Conservation (phyloP, 768 basidiomycete species). For the Boletus barrowsii region DNA sequence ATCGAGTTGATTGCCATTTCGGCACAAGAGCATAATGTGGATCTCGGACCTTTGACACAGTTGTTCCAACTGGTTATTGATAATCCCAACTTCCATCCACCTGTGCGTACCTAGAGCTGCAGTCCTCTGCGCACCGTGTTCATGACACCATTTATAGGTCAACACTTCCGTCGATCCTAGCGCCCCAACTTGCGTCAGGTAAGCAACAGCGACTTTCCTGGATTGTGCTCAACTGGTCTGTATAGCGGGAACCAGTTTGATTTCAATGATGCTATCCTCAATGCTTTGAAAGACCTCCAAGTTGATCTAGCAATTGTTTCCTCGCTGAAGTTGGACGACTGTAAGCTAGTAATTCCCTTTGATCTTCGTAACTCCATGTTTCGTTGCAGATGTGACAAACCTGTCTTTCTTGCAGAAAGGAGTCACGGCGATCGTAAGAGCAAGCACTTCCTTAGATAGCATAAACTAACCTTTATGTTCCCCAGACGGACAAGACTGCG, state of each 20-base stretch:
- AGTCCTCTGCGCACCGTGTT: background rate
- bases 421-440: conserved; percentile 52
- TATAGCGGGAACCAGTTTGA: conserved; percentile 65
- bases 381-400: conserved; percentile 46
- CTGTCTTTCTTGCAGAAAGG: conserved; percentile 55
- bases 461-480: conserved; percentile 1
- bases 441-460: background rate
- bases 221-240: conserved; percentile 6
- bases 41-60: conserved; percentile 56
- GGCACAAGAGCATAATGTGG: conserved; percentile 51
- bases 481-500: conserved; percentile 57
- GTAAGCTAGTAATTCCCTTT: conserved; percentile 34
- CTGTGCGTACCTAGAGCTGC: conserved; percentile 34
- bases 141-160: conserved; percentile 36
- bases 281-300: conserved; percentile 56
- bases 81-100: conserved; percentile 49
- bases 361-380: background rate
- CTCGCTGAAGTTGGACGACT: conserved; percentile 62
- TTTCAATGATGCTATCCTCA: conserved; percentile 55
- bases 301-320: conserved; percentile 57
- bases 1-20: conserved; percentile 51
- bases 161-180: conserved; percentile 52
- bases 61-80: conserved; percentile 53
- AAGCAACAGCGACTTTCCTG: background rate
- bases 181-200: conserved; percentile 59